Evolutionary conservation across 1,284 basidiomycete species (phyloP), one percentile per base, ranked within the genome.

Genomic region (Pascua sp.): DNA sequence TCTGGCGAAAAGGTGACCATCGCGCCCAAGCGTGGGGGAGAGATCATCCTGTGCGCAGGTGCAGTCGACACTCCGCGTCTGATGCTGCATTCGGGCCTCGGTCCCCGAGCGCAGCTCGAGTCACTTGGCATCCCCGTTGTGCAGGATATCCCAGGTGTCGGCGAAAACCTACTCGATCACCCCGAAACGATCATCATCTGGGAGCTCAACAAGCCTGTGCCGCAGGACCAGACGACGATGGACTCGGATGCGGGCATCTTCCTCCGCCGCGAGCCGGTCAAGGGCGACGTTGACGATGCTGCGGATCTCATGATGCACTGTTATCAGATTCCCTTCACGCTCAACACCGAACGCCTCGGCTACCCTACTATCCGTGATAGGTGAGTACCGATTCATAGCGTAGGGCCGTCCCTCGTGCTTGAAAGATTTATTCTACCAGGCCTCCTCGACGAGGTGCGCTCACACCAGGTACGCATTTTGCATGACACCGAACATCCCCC

Each of bases 81-180:
- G 17, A 77, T 88, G 53, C 80, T 85, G 78, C 77, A 81, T 15
- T 85, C 84, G 59, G 87, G 87, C 42, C 80, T 89, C 49, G 87
- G 86, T 0, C 84, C 85, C 0, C 70, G 66, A 53, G 81, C 82
- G 55, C 80, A 85, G 2, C 73, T 88, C 42, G 65, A 78, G 18
- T 67, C 72, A 4, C 81, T 83, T 41, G 82, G 82, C 43, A 82
- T 89, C 50, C 46, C 50, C 8, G 53, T 63, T 55, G 72, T 75
- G 2, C 57, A 72, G 41, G 81, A 82, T 56, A 73, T 87, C 3
- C 85, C 86, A 57, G 66, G 66, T 42, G 87, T 89, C 50, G 87
- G 87, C 1, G 82, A 86, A 69, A 83, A 86, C 73, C 69, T 88
- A 42, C 84, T 86, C 69, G 86, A 88, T 69, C 85, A 87, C 71